Evolutionary conservation across 805 yeast species (phyloP), one percentile per base, ranked within the genome.

Genomic region (Metschnikowia peoriensis): DNA sequence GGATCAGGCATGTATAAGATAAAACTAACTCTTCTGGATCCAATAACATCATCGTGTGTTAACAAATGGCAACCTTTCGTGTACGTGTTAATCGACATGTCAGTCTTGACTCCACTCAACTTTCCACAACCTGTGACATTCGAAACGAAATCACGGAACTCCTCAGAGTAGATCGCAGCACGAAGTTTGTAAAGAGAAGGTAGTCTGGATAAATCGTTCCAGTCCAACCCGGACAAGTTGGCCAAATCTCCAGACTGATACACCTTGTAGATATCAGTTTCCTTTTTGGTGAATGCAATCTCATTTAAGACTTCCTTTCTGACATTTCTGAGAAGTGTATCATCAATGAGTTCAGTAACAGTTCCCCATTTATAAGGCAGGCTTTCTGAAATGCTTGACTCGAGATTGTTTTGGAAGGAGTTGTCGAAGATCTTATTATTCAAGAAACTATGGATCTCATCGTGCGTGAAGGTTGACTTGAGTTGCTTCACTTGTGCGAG

Each of bases 41-140:
- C 99, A 66, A 94, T 94, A 34, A 94, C 99, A 67, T 94, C 99
- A 70, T 94, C 99, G 66, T 94, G 99, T 4, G 96, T 90, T 56
- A 94, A 75, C 52, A 94, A 74, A 70, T 94, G 99, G 65, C 98
- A 94, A 1, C 97, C 96, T 62, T 89, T 88, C 46, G 87, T 86
- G 67, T 94, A 94, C 3, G 96, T 85, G 65, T 94, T 93, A 59
- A 94, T 82, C 55, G 96, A 86, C 85, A 94, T 86, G 66, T 94
- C 99, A 38, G 96, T 91, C 66, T 90, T 89, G 39, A 78, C 61
- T n/a, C 97, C 97, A 59, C 96, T 88, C 43, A 94, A 71, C 56
- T 89, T 88, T 0, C 98, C 99, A 58, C 96, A 83, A 5, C 88
- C 88, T 0, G 97, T 88, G 16, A 94, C 86, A 35, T 79, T 70